Base-by-base conservation (phyloP, 345 rosid species). In the Turnera subulata region DNA sequence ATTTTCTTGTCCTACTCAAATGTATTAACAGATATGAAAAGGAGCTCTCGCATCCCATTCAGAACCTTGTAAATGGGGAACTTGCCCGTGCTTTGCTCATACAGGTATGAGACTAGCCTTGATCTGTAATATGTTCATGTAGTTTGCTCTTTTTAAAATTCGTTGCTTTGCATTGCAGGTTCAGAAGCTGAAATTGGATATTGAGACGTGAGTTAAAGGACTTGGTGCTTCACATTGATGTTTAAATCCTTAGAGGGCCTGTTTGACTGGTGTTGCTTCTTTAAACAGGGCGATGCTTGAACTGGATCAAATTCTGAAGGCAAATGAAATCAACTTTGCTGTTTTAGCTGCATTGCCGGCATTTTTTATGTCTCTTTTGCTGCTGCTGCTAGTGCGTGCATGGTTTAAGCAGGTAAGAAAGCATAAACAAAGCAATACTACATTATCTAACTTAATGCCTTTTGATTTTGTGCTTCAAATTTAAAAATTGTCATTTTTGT, bases 281-380 rank as follows among this genome's bases (percentile, higher is more conserved):
- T 38, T 62, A 38, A 50, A 58, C 86, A 92, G 98, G 70, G 94
- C 97, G 55, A 92, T 92, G 98, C 98, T 92, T 66, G 95, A 92
- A 68, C 78, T 92, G 69, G 88, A 92, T 72, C 95, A 89, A 78
- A 92, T 92, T 73, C 88, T 92, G 50, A 81, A 84, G 79, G 97
- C 97, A 71, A 89, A 89, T 77, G 95, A 92, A 76, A 92, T 92
- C 66, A 89, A 89, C 75, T 89, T 92, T 76, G 98, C 98, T 43
- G 62, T 89, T 65, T 78, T 92, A 23, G 98, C 98, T 72, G 97
- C 96, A 55, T 78, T 92, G 69, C 98, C 98, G n/a, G 94, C 98
- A 19, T 89, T 89, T 71, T 76, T 82, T 66, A 78, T 92, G 72
- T 86, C 89, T 42, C 65, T 84, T 62, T 48, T 76, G 55, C 70